Evolutionary conservation across 495 filamentous ascomycete genomes (phyloP).

Genomic region (Jackrogersella minutella): DNA sequence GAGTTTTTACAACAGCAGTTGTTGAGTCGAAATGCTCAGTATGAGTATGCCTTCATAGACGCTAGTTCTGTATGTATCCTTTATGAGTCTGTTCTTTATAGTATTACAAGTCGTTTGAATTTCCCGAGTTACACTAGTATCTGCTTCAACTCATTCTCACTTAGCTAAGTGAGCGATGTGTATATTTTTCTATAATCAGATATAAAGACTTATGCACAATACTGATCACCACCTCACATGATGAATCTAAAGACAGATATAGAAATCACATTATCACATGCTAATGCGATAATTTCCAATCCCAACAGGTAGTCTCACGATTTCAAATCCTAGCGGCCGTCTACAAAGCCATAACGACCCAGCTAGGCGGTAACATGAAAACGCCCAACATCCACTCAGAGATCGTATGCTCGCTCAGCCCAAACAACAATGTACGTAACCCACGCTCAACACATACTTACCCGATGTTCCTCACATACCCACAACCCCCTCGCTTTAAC

Average conservation of each 20-base stretch:
- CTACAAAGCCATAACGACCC: slow-evolving; percentile 78
- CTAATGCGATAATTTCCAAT: not conserved
- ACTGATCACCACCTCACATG: too few species aligned
- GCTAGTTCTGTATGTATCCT: slow-evolving; percentile 53
- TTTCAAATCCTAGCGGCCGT: slow-evolving; percentile 77
- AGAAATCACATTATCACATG: not conserved
- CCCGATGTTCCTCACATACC: slow-evolving; percentile 7
- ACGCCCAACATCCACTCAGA: slow-evolving; percentile 94
- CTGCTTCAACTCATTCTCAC: too few species aligned
- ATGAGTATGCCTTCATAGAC: slow-evolving; percentile 94
- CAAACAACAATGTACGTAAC: slow-evolving; percentile 80
- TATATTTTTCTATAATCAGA: too few species aligned
- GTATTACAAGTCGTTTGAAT: too few species aligned
- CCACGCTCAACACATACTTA: slow-evolving; percentile 18
- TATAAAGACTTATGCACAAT: not conserved
- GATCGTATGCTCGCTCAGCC: slow-evolving; percentile 81
- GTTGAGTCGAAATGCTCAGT: slow-evolving; percentile 78
- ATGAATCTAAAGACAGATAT: too few species aligned
- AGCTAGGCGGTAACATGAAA: slow-evolving; percentile 64
- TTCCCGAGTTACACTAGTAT: too few species aligned
- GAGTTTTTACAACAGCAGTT: slow-evolving; percentile 80
- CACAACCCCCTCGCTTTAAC: not conserved
- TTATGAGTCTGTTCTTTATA: too few species aligned
- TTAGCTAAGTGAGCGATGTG: too few species aligned
- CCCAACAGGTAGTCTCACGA: slow-evolving; percentile 66